Evolutionary conservation across 768 basidiomycete species (phyloP).

Genomic region (Ephemerocybe angulata): DNA sequence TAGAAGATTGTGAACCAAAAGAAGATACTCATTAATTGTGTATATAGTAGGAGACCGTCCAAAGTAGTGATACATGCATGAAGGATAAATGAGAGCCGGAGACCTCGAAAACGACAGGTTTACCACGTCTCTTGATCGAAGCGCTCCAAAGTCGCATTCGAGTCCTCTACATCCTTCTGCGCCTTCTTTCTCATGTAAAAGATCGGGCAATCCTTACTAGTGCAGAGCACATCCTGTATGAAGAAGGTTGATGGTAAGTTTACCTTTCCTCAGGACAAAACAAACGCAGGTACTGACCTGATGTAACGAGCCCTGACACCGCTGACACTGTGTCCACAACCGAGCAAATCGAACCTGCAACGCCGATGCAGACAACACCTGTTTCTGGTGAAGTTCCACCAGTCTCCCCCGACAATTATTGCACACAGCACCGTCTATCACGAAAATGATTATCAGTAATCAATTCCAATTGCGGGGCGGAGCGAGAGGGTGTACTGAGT

Average conservation of each 20-base stretch:
- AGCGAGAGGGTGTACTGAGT: background rate
- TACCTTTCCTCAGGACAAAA: background rate
- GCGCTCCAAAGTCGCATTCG: slow-evolving; percentile 71
- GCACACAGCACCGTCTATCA: slow-evolving; percentile 87
- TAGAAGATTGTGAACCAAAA: no score
- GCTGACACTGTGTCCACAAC: slow-evolving; percentile 97
- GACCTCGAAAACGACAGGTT: slow-evolving; percentile 8
- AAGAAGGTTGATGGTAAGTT: slow-evolving; percentile 1
- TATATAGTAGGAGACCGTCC: background rate
- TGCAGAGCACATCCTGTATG: slow-evolving; percentile 87
- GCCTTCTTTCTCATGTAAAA: slow-evolving; percentile 99
- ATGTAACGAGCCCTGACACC: slow-evolving; percentile 97
- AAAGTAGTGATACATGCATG: background rate
- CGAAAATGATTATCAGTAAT: background rate
- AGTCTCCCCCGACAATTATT: slow-evolving; percentile 85
- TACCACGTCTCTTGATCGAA: slow-evolving; percentile 80
- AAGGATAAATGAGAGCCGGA: background rate
- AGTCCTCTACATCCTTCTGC: slow-evolving; percentile 95
- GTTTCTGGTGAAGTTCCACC: slow-evolving; percentile 91
- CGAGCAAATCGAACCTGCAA: slow-evolving; percentile 90
- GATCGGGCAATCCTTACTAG: slow-evolving; percentile 96
- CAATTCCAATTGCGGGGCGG: background rate
- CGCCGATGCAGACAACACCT: slow-evolving; percentile 68
- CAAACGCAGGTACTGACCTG: slow-evolving; percentile 46
- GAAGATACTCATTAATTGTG: no score